Conservation (phyloP, 148 eudicot genomes). For the Polygonum aviculare region DNA sequence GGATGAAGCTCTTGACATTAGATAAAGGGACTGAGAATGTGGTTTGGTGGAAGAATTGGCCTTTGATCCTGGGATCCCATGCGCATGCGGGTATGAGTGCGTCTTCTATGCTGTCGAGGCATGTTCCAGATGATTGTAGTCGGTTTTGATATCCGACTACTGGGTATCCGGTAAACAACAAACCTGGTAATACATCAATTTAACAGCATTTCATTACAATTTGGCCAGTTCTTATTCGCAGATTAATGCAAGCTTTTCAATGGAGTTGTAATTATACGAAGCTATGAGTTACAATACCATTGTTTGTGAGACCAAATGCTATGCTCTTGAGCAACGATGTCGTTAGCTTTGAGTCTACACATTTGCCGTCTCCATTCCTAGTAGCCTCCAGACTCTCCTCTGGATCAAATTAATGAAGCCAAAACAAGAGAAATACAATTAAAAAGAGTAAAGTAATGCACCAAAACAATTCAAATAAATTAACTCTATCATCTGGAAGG, state of each 20-base stretch:
- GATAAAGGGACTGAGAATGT: slow-evolving; percentile 43
- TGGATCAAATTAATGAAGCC: slow-evolving; percentile 11
- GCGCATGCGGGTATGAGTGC: slow-evolving; percentile 41
- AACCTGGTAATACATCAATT: slow-evolving; percentile 24
- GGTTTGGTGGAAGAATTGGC: slow-evolving; percentile 49
- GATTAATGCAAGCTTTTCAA: background rate
- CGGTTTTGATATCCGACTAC: slow-evolving; percentile 60
- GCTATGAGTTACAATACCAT: slow-evolving; percentile 23
- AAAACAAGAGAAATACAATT: background rate
- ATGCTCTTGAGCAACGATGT: slow-evolving; percentile 18
- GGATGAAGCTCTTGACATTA: slow-evolving; percentile 49
- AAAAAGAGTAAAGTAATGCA: background rate
- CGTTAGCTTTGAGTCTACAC: slow-evolving; percentile 20
- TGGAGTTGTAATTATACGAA: background rate
- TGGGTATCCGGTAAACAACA: slow-evolving; percentile 53
- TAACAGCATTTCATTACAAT: no score
- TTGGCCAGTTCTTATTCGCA: background rate
- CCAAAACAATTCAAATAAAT: no score
- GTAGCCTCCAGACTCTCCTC: slow-evolving; percentile 48
- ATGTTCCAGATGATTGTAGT: slow-evolving; percentile 64
- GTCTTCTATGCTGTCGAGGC: slow-evolving; percentile 36
- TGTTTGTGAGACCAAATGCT: slow-evolving; percentile 50
- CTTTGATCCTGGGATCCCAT: slow-evolving; percentile 60
- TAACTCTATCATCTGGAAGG: no score
- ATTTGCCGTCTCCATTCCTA: slow-evolving; percentile 39